Evolutionary conservation across 106 monocot genomes (phyloP), one percentile per base, ranked within the genome.

Genomic region (Gastrodia elata): DNA sequence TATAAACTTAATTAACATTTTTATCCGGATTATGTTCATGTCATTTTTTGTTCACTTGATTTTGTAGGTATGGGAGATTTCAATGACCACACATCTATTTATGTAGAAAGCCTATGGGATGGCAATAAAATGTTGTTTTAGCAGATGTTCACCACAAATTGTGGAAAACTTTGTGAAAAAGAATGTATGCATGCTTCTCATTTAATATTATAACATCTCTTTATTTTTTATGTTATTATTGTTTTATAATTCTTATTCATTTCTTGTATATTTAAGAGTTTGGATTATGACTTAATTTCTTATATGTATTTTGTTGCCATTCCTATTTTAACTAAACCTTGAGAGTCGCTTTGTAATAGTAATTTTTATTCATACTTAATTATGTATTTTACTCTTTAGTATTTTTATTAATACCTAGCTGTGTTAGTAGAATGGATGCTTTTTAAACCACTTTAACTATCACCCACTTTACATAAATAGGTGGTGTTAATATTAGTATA

Each of bases 61-160:
- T 77, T 76, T 7, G 35, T 71, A 98, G 97, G 61, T 98, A 98
- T 91, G 97, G 97, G 67, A 79, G 93, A 33, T 98, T 93, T 80
- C 84, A 91, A 37, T 93, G 93, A 3, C 72, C 78, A 76, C 70
- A 83, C 22, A 79, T 56, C 32, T 84, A 75, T 68, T 77, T 87
- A 67, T 83, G 76, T 11, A 76, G 70, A 70, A 97, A 83, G 73
- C n/a, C 49, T 78, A 55, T 80, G 73, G 93, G 93, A 91, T 98
- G 97, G 97, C 84, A 83, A 10, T 98, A 93, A 64, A 72, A 83
- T 65, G 88, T 91, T 68, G 77, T 98, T 79, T 79, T 98, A 69
- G 67, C 81, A 70, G 97, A 98, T 83, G 97, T 98, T 56, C 86
- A 80, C 52, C 46, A 49, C 72, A 93, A 71, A 82, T 81, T 93